Percentiles rank a stretch among this genome's conserved stretches.
Conservation (phyloP, 257 asterid genomes). For the Vinca minor region DNA sequence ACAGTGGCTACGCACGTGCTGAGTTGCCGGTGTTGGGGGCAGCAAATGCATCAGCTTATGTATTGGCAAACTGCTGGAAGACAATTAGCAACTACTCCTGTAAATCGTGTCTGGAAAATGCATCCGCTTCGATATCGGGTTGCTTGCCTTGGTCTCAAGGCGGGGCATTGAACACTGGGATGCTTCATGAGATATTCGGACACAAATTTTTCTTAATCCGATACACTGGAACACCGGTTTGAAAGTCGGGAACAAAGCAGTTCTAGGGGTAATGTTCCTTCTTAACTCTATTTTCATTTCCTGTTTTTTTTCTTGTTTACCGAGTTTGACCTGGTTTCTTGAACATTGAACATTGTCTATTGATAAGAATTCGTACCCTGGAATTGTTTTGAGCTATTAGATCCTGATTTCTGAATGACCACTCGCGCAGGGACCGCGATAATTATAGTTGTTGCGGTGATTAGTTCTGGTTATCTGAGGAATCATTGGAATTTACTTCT, state of each 20-base stretch:
- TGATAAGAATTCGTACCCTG: no score
- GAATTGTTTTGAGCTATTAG: no score
- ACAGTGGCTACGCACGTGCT: conserved; percentile 38
- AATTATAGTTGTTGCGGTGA: no score
- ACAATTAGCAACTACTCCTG: conserved; percentile 34
- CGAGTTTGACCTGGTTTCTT: no score
- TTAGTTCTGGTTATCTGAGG: no score
- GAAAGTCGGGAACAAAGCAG: no score
- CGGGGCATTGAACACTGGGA: conserved; percentile 54
- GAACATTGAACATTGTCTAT: neutral
- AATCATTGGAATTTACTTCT: no score
- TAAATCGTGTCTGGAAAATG: conserved; percentile 48
- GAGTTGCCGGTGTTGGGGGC: conserved; percentile 23
- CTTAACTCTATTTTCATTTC: neutral
- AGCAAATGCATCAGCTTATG: conserved; percentile 34
- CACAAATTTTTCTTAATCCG: conserved; percentile 48
- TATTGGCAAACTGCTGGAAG: conserved; percentile 63
- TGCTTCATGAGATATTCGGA: conserved; percentile 65
- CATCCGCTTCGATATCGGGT: conserved; percentile 30
- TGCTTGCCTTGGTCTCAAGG: conserved; percentile 67
- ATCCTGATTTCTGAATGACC: no score
- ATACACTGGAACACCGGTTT: conserved; percentile 15
- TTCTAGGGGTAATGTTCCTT: neutral
- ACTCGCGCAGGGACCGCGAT: no score
- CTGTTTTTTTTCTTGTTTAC: neutral